phyloP scores from a whole-genome alignment of 2,329 filamentous ascomycete species.

The Aschersonia sp. region DNA sequence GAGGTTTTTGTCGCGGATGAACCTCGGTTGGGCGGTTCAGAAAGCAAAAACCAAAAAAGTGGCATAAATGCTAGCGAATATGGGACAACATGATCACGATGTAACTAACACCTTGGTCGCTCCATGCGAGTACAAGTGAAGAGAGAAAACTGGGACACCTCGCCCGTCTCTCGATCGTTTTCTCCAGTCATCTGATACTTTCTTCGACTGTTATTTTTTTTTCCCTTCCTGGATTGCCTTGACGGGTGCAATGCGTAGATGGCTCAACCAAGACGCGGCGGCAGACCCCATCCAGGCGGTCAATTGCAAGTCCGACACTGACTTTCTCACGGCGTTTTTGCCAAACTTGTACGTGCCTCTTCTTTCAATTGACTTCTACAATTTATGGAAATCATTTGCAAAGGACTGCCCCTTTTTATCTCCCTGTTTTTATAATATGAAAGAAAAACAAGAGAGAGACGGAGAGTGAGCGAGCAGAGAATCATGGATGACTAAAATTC shows the following conservation, averaged over 20 bases:
- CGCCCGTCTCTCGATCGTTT: too few relatives aligned
- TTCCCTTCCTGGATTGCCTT: neutral
- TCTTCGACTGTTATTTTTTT: neutral
- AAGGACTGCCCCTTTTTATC: too few relatives aligned
- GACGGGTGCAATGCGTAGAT: neutral
- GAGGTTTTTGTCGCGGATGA: constrained; percentile 5
- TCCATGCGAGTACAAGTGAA: too few relatives aligned
- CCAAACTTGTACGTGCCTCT: constrained; percentile 17
- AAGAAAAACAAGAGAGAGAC: neutral
- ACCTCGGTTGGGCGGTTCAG: constrained; percentile 4
- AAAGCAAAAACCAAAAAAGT: too few relatives aligned
- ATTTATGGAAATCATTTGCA: too few relatives aligned
- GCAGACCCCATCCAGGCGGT: neutral
- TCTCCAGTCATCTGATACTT: neutral
- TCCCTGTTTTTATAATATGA: neutral
- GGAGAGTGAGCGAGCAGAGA: neutral
- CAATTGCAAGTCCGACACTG: constrained; percentile 1
- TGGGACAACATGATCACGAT: too few relatives aligned
- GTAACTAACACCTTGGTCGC: too few relatives aligned
- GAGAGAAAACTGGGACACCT: too few relatives aligned
- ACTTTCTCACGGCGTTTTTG: constrained; percentile 1
- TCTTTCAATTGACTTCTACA: neutral
- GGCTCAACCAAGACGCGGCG: neutral
- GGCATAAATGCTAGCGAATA: too few relatives aligned
- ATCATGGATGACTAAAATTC: neutral